These are phyloP conservation scores for Urochloa ruziziensis DNA, from an alignment of 176 grass and related monocot genomes.

Conservation along the genomic window DNA sequence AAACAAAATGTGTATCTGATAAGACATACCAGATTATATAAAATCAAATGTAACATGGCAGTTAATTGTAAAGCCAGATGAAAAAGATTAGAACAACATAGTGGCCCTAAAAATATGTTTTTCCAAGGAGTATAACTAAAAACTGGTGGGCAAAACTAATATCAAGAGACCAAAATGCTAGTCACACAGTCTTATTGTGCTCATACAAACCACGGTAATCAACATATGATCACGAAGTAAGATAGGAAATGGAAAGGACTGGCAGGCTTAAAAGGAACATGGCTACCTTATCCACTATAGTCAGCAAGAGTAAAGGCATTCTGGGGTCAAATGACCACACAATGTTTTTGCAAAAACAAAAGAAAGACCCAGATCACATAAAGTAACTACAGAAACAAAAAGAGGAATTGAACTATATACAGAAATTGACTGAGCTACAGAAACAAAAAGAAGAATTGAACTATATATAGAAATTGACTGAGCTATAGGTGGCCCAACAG, in stretches of 20 bases:
- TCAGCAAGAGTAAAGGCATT: neutral
- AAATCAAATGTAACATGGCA: neutral
- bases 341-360: neutral
- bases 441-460: neutral
- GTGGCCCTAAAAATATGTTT: neutral
- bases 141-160: neutral
- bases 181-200: neutral
- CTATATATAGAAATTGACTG: neutral
- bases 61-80: neutral
- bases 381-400: neutral
- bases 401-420: neutral
- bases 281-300: neutral
- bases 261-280: neutral
- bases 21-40: conserved; percentile 12
- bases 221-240: neutral
- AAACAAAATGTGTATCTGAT: neutral
- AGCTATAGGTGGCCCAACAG: neutral
- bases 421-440: neutral
- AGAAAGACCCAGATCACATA: neutral
- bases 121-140: neutral
- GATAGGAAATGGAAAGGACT: neutral
- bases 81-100: neutral
- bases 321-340: neutral
- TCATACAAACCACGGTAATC: neutral
- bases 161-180: neutral